Evolutionary conservation across 495 filamentous ascomycete genomes (phyloP).

Genomic region (Penicillium cinerascens): DNA sequence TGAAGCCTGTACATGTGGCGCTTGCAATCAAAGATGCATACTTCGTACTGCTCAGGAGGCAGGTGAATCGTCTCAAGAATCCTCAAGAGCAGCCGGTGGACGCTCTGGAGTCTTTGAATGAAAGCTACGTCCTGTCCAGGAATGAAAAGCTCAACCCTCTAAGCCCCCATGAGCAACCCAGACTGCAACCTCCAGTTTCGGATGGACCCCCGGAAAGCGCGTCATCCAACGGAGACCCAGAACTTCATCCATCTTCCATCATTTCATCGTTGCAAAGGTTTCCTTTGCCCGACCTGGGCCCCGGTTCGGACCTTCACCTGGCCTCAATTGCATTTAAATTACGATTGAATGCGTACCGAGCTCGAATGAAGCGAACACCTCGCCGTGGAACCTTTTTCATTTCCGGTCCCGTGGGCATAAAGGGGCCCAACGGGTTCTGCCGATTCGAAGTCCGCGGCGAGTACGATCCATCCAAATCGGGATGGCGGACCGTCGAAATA

Average conservation of each 20-base stretch:
- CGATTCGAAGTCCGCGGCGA: conserved; percentile 56
- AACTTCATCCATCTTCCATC: conserved; percentile 31
- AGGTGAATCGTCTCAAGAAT: conserved; percentile 28
- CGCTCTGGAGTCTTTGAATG: conserved; percentile 11
- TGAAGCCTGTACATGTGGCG: conserved; percentile 33
- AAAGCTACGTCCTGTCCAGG: conserved; percentile 13
- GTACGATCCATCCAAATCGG: conserved; percentile 54
- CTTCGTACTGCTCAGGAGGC: conserved; percentile 27
- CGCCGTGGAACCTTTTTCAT: conserved; percentile 64
- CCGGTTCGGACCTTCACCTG: conserved; percentile 35
- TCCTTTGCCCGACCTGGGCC: conserved; percentile 36
- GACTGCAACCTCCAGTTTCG: conserved; percentile 17
- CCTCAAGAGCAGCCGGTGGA: conserved; percentile 11
- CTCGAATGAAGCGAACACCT: conserved; percentile 32
- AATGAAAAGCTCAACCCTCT: conserved; percentile 17
- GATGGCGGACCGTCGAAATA: conserved; percentile 35
- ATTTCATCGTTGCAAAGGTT: conserved; percentile 36
- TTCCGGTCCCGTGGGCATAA: conserved; percentile 62
- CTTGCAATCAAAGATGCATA: conserved; percentile 39
- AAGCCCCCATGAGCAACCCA: conserved; percentile 21
- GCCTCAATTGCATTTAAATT: conserved; percentile 52
- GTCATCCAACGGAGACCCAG: conserved; percentile 9
- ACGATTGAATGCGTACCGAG: conserved; percentile 41
- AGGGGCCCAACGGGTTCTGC: conserved; percentile 52
- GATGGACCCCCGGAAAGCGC: conserved; percentile 15